These are phyloP conservation scores for Ustilago crameri DNA, from an alignment of 1,284 basidiomycete species.

Conservation along the genomic window DNA sequence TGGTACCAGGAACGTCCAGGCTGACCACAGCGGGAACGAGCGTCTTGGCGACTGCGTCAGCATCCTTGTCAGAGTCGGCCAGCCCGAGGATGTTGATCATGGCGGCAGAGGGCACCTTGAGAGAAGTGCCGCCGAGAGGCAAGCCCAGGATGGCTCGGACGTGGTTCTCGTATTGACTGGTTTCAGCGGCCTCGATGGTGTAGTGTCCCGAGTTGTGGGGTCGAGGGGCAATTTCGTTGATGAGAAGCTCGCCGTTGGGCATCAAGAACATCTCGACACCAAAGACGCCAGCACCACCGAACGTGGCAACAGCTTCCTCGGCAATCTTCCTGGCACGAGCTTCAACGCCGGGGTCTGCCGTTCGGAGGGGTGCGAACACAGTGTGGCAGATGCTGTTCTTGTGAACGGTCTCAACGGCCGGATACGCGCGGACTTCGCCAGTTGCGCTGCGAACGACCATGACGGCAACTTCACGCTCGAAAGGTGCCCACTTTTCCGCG, in stretches of 20 bases:
- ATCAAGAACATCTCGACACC: constrained; percentile 98
- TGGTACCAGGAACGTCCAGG: constrained; percentile 77
- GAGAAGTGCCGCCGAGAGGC: constrained; percentile 86
- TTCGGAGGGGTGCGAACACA: constrained; percentile 80
- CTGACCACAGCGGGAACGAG: constrained; percentile 61
- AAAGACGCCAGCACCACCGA: constrained; percentile 91
- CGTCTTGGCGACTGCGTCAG: constrained; percentile 62
- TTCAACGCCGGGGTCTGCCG: constrained; percentile 70
- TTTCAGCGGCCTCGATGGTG: constrained; percentile 97
- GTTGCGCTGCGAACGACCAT: constrained; percentile 84
- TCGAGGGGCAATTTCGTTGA: constrained; percentile 99
- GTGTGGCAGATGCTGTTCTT: constrained; percentile 93
- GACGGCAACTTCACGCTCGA: constrained; percentile 90
- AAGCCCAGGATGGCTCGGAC: constrained; percentile 92
- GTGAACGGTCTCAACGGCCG: constrained; percentile 94
- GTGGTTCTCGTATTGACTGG: constrained; percentile 98
- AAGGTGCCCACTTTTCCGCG: constrained; percentile 92
- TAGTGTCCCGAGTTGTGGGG: constrained; percentile 99
- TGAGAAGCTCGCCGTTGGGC: constrained; percentile 82
- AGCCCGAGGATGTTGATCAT: constrained; percentile 91
- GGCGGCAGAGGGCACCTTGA: constrained; percentile 86
- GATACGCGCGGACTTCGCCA: constrained; percentile 85
- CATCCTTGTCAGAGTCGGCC: constrained; percentile 61
- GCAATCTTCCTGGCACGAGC: constrained; percentile 82
- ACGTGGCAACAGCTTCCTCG: constrained; percentile 81